A percentile compares a stretch with the other conserved stretches of the same genome.
These are phyloP conservation scores for Triglochin maritima DNA, from an alignment of 106 monocot species.

Conservation along the genomic window DNA sequence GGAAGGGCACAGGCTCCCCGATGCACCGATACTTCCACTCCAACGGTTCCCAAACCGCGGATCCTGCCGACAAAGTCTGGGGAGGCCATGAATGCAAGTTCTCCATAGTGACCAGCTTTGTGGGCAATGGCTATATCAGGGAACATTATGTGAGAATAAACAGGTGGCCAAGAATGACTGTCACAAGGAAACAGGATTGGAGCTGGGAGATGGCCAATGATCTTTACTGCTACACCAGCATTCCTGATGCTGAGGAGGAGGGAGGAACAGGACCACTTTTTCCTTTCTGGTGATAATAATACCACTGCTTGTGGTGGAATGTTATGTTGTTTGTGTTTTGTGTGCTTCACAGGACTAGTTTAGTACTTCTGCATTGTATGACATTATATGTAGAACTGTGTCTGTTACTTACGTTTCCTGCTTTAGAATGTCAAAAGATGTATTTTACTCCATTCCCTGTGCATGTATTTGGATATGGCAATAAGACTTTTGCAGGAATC, in stretches of 20 bases:
- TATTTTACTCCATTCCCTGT: no score
- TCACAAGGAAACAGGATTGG: conserved; percentile 62
- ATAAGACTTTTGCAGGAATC: no score
- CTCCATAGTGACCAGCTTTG: conserved; percentile 55
- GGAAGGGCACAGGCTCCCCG: conserved; percentile 46
- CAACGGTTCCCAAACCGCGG: conserved; percentile 58
- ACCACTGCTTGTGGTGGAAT: no score
- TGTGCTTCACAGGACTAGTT: no score
- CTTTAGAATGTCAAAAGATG: no score
- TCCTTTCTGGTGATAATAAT: conserved; percentile 43
- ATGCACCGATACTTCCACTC: conserved; percentile 67
- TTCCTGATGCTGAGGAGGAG: conserved; percentile 49
- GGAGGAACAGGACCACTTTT: conserved; percentile 61
- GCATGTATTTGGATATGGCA: no score
- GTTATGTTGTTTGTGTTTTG: no score
- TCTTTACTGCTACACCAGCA: conserved; percentile 40
- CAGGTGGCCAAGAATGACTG: conserved; percentile 42
- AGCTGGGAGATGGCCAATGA: conserved; percentile 62
- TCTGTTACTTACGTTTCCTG: no score
- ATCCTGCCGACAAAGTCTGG: conserved; percentile 48
- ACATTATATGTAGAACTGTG: no score
- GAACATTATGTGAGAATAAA: conserved; percentile 71
- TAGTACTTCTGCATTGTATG: no score
- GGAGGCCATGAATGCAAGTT: conserved; percentile 68
- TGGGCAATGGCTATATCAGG: conserved; percentile 41